phyloP scores from a whole-genome alignment of 352 stramenopile genomes.

The Pythium rishiriense region DNA sequence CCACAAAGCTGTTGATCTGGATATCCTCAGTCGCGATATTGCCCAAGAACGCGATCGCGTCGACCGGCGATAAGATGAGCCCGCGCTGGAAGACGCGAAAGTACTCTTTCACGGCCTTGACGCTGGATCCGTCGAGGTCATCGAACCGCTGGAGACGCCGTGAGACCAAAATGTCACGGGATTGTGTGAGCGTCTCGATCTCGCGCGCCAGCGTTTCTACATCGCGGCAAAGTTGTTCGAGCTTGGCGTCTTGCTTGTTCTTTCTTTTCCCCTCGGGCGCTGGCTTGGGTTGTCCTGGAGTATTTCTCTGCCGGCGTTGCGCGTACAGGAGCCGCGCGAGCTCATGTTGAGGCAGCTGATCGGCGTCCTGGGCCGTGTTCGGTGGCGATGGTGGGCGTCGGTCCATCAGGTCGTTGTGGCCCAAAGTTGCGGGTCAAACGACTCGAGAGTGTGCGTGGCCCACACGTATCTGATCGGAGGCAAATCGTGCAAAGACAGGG shows the following conservation, averaged over 20 bases:
- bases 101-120: conserved; percentile 9
- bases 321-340: not conserved
- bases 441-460: not conserved
- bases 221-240: not conserved
- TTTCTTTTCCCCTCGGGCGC: not conserved
- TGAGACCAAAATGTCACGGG: not conserved
- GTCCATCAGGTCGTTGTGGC: not conserved
- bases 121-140: conserved; percentile 4
- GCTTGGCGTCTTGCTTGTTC: too few species aligned
- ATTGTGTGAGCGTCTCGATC: not conserved
- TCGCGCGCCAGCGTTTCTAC: not conserved
- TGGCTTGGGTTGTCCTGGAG: too few species aligned
- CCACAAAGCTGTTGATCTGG: conserved; percentile 4
- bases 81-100: conserved; percentile 6
- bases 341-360: not conserved
- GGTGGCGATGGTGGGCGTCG: not conserved
- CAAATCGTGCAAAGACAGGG: not conserved
- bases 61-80: not conserved
- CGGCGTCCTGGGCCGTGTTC: not conserved
- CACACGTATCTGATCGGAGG: not conserved
- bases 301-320: not conserved
- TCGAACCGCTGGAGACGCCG: conserved; percentile 6
- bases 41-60: not conserved
- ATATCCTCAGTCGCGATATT: not conserved
- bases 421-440: not conserved